Evolutionary conservation across 257 asterid species (phyloP).

Genomic region (Plantago major): DNA sequence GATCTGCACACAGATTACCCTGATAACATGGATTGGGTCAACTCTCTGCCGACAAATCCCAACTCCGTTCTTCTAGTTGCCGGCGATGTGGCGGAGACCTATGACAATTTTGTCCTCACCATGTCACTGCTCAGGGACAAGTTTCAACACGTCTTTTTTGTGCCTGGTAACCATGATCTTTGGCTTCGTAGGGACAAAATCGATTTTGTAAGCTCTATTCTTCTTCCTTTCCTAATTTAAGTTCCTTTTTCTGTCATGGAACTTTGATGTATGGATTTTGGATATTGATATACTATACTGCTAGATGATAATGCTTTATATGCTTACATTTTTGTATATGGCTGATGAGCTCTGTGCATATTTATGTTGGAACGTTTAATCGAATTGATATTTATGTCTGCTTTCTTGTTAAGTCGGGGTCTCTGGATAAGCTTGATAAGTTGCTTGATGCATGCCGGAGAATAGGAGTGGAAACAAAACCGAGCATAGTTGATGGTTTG

Average conservation of each 20-base stretch:
- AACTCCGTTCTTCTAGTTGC: slow-evolving; percentile 69
- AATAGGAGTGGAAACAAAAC: slow-evolving; percentile 73
- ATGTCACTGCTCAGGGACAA: slow-evolving; percentile 71
- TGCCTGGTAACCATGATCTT: slow-evolving; percentile 88
- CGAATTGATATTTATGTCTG: slow-evolving; percentile 1
- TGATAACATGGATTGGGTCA: slow-evolving; percentile 74
- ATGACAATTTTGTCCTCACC: slow-evolving; percentile 44
- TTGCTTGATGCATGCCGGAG: slow-evolving; percentile 51
- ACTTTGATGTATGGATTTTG: too few species aligned
- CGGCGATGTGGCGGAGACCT: slow-evolving; percentile 89
- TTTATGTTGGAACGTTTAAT: too few species aligned
- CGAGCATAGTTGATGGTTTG: slow-evolving; percentile 51
- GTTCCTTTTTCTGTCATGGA: too few species aligned
- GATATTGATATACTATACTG: too few species aligned
- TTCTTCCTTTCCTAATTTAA: neutral
- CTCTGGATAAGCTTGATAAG: slow-evolving; percentile 70
- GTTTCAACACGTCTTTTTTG: slow-evolving; percentile 64
- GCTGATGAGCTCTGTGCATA: too few species aligned
- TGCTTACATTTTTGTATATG: too few species aligned
- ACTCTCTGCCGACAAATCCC: slow-evolving; percentile 27
- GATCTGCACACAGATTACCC: slow-evolving; percentile 80
- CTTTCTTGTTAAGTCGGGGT: slow-evolving; percentile 38
- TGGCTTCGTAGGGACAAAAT: slow-evolving; percentile 68
- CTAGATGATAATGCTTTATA: too few species aligned
- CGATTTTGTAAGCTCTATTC: slow-evolving; percentile 35